These are phyloP conservation scores for Taiozyma onychis DNA, from an alignment of 1,139 yeast species.

Conservation along the genomic window DNA sequence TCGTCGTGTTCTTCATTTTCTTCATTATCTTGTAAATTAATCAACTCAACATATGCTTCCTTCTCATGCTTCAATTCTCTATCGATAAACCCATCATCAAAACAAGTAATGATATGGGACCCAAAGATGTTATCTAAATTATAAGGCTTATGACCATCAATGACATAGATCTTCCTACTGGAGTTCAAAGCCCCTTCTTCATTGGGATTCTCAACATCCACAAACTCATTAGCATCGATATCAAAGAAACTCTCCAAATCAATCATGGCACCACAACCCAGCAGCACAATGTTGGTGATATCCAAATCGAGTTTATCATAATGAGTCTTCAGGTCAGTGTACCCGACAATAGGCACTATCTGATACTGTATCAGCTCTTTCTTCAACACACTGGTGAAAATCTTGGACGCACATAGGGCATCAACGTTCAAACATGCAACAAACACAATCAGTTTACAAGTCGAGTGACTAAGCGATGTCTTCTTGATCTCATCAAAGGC, in stretches of 20 bases:
- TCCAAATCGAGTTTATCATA: conserved; percentile 64
- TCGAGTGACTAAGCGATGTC: conserved; percentile 74
- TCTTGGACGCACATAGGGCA: conserved; percentile 84
- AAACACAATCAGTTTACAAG: conserved; percentile 82
- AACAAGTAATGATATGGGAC: conserved; percentile 70
- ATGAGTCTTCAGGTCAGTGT: conserved; percentile 64
- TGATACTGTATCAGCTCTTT: conserved; percentile 85
- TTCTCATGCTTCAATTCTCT: conserved; percentile 47
- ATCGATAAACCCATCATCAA: conserved; percentile 80
- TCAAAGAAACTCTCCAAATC: conserved; percentile 79
- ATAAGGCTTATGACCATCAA: conserved; percentile 97
- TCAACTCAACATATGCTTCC: conserved; percentile 47
- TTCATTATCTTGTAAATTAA: conserved; percentile 29
- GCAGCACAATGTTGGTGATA: conserved; percentile 67
- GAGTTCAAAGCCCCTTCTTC: conserved; percentile 25
- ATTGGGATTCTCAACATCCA: conserved; percentile 20
- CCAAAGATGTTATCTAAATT: conserved; percentile 89
- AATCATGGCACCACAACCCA: conserved; percentile 96
- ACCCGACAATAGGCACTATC: conserved; percentile 92
- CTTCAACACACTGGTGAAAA: conserved; percentile 64
- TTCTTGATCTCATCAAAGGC: conserved; percentile 56
- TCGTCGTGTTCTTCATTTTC: conserved; percentile 25
- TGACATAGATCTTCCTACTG: conserved; percentile 59
- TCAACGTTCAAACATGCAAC: conserved; percentile 91
- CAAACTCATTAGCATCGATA: conserved; percentile 46